Conservation (phyloP, 108 stramenopile genomes). For the Mayamaea pseudoterrestris region DNA sequence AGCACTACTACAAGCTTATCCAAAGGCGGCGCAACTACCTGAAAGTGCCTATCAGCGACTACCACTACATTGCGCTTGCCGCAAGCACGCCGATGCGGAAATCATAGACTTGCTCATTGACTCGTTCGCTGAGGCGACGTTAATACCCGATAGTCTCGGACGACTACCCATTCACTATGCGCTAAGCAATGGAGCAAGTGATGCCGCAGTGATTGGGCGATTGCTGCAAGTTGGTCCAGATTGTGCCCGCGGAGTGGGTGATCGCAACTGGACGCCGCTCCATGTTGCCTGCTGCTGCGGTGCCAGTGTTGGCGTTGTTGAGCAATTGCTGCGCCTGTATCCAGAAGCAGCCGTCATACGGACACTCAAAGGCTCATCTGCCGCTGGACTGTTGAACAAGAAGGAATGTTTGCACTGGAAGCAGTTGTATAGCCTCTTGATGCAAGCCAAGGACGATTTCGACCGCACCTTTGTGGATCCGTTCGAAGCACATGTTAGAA, state of each 20-base stretch:
- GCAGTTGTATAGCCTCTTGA: no score
- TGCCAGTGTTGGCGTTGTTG: conserved; percentile 50
- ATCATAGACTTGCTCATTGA: conserved; percentile 39
- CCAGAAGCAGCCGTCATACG: conserved; percentile 54
- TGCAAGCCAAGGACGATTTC: no score
- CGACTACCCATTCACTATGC: conserved; percentile 28
- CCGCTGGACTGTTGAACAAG: no score
- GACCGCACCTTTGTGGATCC: no score
- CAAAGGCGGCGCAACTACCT: conserved; percentile 25
- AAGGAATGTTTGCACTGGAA: no score
- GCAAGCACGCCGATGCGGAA: conserved; percentile 45
- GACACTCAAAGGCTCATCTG: conserved; percentile 58
- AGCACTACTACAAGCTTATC: conserved; percentile 33
- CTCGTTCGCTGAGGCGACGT: conserved; percentile 31
- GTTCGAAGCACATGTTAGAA: no score
- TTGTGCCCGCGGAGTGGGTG: conserved; percentile 42
- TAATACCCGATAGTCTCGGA: conserved; percentile 40
- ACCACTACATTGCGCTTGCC: conserved; percentile 64
- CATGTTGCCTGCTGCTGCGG: conserved; percentile 73
- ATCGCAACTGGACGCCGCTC: conserved; percentile 56
- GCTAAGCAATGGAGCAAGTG: conserved; percentile 47
- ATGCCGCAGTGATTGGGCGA: conserved; percentile 25
- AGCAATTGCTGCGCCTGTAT: conserved; percentile 45
- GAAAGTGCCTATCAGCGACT: conserved; percentile 52
- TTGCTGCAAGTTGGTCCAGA: conserved; percentile 32